Base-by-base conservation (phyloP, 371 early-diverging fungal species). In the Mucor saturninus region DNA sequence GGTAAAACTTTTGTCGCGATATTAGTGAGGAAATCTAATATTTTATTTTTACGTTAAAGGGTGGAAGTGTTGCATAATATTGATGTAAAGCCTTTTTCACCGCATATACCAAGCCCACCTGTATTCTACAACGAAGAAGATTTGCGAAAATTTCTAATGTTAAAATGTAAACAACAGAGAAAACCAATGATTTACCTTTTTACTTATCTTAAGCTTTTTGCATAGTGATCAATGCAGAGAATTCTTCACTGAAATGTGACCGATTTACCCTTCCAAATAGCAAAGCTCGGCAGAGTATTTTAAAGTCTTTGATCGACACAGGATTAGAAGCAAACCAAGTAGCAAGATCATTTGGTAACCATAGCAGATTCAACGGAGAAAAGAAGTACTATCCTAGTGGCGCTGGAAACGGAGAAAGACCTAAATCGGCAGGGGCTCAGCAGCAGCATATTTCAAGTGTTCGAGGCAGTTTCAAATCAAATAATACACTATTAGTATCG, bases 241-340 rank as follows among this genome's bases (percentile, higher is more conserved):
- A 89, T 61, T 86, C 90, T 1, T 86, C 91, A 0, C 81, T 87
- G 50, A 88, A 89, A 65, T 85, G 91, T 6, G 90, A 90, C 0
- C 79, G 81, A 45, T 74, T 87, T 54, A 60, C 81, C 10, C 57
- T 77, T 6, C 87, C 86, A 3, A 87, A 83, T 58, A 69, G 61
- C 37, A 73, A 81, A 56, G 87, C 84, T 14, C 74, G 86, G 0
- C 67, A 66, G 9, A 73, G 79, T 11, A 75, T 81, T 39, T 46
- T 86, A 28, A 73, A 75, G 35, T 68, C 66, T 37, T 46, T 86
- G 15, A 68, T 83, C 9, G 73, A 76, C 3, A 81, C 59, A 21
- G 79, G 76, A 2, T 31, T 72, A 21, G 53, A 61, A 39, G 60
- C 72, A 1, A 62, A n/a, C 31, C 61, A 66, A 35, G 54, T 59